Base-by-base conservation (phyloP, 306 rosid species). In the Sicyos edulis region DNA sequence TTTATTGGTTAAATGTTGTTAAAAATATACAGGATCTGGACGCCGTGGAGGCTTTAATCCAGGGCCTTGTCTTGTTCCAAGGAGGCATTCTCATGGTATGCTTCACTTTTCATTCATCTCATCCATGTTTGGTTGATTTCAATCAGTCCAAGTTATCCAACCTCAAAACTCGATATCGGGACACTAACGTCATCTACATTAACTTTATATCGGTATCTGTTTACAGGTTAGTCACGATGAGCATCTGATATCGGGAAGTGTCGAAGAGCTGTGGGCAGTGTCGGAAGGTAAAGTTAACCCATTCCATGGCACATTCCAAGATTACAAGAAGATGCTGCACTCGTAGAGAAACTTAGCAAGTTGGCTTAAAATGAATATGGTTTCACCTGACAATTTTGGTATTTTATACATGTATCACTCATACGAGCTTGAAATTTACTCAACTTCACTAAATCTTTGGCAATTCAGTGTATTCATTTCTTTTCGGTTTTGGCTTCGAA, bases 61-160 rank as follows among this genome's bases (percentile, higher is more conserved):
- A 95, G 84, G 99, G 99, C 65, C 99, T 95, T 70, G 99, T 91
- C 26, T 19, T 95, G 81, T 95, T 89, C 76, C 99, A 95, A 87
- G 99, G 99, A 83, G 99, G 99, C 85, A 92, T 95, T 87, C 96
- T 95, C 78, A 95, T 91, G 97, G 99, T 95, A 91, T 42, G 53
- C 32, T 29, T 34, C 7, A 19, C 22, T 1, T 9, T 24, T 45
- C 15, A 0, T 7, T 15, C 24, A 4, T 19, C 17, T 42, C 34
- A 19, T 19, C 54, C 71, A 10, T 0, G 50, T 8, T 62, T 22
- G 8, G 22, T 62, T 62, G 49, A n/a, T 62, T 40, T 63, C 51
- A 37, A 21, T 37, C 70, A 4, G 17, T 63, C 51, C 44, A 63
- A 17, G 26, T 37, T 37, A 40, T 11, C 19, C 49, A 44, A 45